Evolutionary conservation across 805 yeast species (phyloP).

Genomic region (Schwanniomyces sp.): DNA sequence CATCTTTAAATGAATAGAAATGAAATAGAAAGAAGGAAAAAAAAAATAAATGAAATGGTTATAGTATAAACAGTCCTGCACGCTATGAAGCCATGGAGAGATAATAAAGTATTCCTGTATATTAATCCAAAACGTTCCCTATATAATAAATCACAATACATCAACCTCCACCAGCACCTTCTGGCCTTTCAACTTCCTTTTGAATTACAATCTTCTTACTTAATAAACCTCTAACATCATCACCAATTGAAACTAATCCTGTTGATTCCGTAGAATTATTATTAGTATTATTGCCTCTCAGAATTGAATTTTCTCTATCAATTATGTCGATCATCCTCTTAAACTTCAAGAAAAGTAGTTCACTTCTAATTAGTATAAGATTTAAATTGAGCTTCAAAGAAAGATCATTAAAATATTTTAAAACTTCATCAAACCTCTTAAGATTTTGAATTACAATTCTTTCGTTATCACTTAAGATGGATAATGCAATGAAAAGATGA

Average conservation of each 20-base stretch:
- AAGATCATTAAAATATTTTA: conserved; percentile 89
- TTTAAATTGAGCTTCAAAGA: conserved; percentile 73
- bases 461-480: conserved; percentile 86
- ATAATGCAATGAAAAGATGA: conserved; percentile 82
- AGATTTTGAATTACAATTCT: conserved; percentile 73
- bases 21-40: not conserved
- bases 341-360: conserved; percentile 77
- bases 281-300: conserved; percentile 13
- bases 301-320: conserved; percentile 50
- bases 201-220: conserved; percentile 63
- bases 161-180: conserved; percentile 47
- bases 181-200: conserved; percentile 52
- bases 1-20: conserved; percentile 3
- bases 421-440: conserved; percentile 82
- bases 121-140: not conserved
- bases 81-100: not conserved
- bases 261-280: conserved; percentile 16
- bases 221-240: conserved; percentile 59
- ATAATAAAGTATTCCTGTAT: not conserved
- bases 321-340: conserved; percentile 76
- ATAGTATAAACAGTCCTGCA: not conserved
- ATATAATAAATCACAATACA: not conserved
- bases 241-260: conserved; percentile 36
- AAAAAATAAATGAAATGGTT: not conserved
- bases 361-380: conserved; percentile 80